These are phyloP conservation scores for Tephrocybe sp. DNA, from an alignment of 768 basidiomycete species.

Conservation along the genomic window DNA sequence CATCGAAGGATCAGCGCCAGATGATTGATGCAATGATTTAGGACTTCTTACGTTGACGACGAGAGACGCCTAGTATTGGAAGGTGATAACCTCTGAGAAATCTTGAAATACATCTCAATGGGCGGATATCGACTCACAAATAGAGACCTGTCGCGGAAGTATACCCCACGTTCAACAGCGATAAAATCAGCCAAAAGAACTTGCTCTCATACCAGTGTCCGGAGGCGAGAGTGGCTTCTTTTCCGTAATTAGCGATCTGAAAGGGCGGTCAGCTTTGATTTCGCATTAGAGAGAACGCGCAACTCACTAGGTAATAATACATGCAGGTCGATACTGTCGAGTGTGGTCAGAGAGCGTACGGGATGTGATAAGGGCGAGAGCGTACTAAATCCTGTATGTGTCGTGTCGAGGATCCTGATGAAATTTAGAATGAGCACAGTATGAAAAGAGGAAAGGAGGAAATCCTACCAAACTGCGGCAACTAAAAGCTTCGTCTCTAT, in stretches of 20 bases:
- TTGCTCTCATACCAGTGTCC: slow-evolving; percentile 3
- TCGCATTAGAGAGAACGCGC: not conserved
- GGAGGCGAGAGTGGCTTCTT: not conserved
- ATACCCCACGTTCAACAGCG: not conserved
- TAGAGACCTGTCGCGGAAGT: not conserved
- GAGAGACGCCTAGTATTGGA: not conserved
- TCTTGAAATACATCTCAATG: not conserved
- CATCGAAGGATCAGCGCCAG: not conserved
- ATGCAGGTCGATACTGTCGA: not conserved
- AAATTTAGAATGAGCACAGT: not conserved
- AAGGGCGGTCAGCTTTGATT: not conserved
- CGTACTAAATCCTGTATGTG: not conserved
- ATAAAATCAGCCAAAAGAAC: not conserved
- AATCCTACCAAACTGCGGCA: not conserved
- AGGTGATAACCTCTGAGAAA: not conserved
- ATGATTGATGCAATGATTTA: not conserved
- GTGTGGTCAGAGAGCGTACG: not conserved
- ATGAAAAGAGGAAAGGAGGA: not conserved
- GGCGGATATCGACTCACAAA: not conserved
- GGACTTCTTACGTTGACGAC: not conserved
- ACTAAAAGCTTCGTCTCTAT: not conserved
- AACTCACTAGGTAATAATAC: slow-evolving; percentile 1
- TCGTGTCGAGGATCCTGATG: not conserved
- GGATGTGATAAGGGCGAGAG: not conserved
- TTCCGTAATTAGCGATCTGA: slow-evolving; percentile 4